These are phyloP conservation scores for Metschnikowia gelsemii DNA, from an alignment of 805 yeast genomes.

Conservation along the genomic window DNA sequence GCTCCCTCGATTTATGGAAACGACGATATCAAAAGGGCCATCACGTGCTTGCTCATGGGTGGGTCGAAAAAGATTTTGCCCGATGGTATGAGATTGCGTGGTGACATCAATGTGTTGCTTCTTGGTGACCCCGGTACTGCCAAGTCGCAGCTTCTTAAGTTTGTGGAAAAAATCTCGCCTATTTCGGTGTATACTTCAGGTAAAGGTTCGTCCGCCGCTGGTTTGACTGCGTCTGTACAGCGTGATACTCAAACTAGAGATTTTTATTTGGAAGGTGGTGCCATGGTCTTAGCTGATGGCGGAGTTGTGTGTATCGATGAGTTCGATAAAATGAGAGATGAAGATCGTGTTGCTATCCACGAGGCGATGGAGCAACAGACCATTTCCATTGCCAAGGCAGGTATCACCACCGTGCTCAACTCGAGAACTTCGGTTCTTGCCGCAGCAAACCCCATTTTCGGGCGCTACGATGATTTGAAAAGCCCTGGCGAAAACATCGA, in stretches of 20 bases:
- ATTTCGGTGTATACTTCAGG: slow-evolving; percentile 96
- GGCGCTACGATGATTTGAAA: slow-evolving; percentile 93
- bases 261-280: slow-evolving; percentile 97
- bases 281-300: slow-evolving; percentile 99
- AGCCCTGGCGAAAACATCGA: slow-evolving; percentile 98
- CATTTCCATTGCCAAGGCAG: slow-evolving; percentile 97
- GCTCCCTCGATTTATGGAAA: slow-evolving; percentile 98
- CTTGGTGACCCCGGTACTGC: slow-evolving; percentile 99
- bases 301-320: slow-evolving; percentile 99
- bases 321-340: slow-evolving; percentile 98
- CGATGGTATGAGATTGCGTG: slow-evolving; percentile 95
- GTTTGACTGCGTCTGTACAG: slow-evolving; percentile 97
- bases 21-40: slow-evolving; percentile 87
- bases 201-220: slow-evolving; percentile 99
- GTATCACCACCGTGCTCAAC: slow-evolving; percentile 93
- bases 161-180: slow-evolving; percentile 93
- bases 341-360: slow-evolving; percentile 97
- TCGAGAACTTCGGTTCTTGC: slow-evolving; percentile 96
- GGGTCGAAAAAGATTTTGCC: slow-evolving; percentile 92
- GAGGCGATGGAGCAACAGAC: slow-evolving; percentile 99
- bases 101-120: slow-evolving; percentile 90
- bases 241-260: slow-evolving; percentile 86
- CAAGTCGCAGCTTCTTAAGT: slow-evolving; percentile 91
- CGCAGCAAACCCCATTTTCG: slow-evolving; percentile 97
- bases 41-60: slow-evolving; percentile 88